Percentiles rank a stretch among this genome's conserved stretches.
Evolutionary conservation across 805 yeast genomes (phyloP).

Genomic region (Kuraishia molischiana): DNA sequence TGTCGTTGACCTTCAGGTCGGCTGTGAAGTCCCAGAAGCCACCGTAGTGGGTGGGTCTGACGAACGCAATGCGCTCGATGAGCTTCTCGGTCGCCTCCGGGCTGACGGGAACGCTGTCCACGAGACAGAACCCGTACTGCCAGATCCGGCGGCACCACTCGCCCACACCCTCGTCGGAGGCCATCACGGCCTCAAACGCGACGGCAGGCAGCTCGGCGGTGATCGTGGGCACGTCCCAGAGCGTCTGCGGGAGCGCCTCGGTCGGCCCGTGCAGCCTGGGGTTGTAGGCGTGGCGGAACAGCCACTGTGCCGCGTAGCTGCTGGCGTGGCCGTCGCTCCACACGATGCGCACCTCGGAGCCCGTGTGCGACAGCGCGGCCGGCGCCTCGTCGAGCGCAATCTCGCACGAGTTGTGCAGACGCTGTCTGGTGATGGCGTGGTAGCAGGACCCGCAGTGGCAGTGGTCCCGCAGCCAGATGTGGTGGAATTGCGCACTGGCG

Average conservation of each 20-base stretch:
- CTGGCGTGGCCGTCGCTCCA: constrained; percentile 37
- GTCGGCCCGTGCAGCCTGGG: constrained; percentile 25
- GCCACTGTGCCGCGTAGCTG: constrained; percentile 29
- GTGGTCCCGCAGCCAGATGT: constrained; percentile 57
- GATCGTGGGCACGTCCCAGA: constrained; percentile 37
- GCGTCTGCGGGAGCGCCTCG: constrained; percentile 22
- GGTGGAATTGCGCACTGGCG: no score
- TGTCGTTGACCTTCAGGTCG: constrained; percentile 55
- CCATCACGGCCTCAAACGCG: constrained; percentile 37
- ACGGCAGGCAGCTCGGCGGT: constrained; percentile 33
- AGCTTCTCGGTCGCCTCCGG: constrained; percentile 51
- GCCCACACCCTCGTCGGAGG: constrained; percentile 29
- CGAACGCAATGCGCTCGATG: constrained; percentile 46
- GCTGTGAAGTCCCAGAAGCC: constrained; percentile 76
- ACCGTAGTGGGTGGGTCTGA: constrained; percentile 67
- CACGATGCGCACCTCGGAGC: constrained; percentile 6
- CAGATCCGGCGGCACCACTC: constrained; percentile 48
- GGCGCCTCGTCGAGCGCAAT: no score
- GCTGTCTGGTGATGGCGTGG: constrained; percentile 46
- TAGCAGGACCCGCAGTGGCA: constrained; percentile 51
- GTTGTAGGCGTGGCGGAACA: constrained; percentile 39
- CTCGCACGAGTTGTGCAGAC: constrained; percentile 44
- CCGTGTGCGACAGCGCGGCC: no score
- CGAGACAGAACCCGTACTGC: constrained; percentile 50
- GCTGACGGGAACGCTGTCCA: constrained; percentile 49